Evolutionary conservation across 148 eudicot genomes (phyloP).

Genomic region (Vaccinium darrowii): DNA sequence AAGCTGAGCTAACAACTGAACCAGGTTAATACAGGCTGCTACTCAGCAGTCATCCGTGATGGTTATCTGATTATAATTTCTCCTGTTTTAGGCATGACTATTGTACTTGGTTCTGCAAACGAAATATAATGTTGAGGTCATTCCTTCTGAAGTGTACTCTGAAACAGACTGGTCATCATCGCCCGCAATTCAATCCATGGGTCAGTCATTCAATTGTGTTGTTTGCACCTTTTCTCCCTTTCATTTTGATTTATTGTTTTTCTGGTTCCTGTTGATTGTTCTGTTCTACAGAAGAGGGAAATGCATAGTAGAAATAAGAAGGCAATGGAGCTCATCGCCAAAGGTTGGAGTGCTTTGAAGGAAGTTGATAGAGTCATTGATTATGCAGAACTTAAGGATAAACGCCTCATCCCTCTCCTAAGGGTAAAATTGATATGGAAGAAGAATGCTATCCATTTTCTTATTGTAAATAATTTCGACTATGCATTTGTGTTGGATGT

Average conservation of each 20-base stretch:
- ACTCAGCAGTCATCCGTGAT: background rate
- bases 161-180: slow-evolving; percentile 22
- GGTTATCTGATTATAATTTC: background rate
- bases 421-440: slow-evolving; percentile 46
- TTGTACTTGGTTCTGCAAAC: background rate
- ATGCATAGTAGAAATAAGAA: slow-evolving; percentile 88
- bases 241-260: background rate
- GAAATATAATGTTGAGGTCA: slow-evolving; percentile 40
- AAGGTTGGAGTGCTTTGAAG: slow-evolving; percentile 86
- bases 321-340: slow-evolving; percentile 87
- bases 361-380: slow-evolving; percentile 95
- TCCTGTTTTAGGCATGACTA: background rate
- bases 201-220: slow-evolving; percentile 26
- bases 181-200: slow-evolving; percentile 30
- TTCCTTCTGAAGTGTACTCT: slow-evolving; percentile 28
- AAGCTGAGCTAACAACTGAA: background rate
- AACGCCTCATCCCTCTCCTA: slow-evolving; percentile 76
- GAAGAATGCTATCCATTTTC: background rate
- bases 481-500: background rate
- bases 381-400: slow-evolving; percentile 73
- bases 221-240: background rate
- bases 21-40: background rate
- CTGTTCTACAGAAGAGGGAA: slow-evolving; percentile 46
- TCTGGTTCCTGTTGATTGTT: background rate
- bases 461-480: background rate